Percentiles rank a stretch among this genome's conserved stretches.
Evolutionary conservation across 2,329 filamentous ascomycete species (phyloP).

Genomic region (Claviceps humidiphila): DNA sequence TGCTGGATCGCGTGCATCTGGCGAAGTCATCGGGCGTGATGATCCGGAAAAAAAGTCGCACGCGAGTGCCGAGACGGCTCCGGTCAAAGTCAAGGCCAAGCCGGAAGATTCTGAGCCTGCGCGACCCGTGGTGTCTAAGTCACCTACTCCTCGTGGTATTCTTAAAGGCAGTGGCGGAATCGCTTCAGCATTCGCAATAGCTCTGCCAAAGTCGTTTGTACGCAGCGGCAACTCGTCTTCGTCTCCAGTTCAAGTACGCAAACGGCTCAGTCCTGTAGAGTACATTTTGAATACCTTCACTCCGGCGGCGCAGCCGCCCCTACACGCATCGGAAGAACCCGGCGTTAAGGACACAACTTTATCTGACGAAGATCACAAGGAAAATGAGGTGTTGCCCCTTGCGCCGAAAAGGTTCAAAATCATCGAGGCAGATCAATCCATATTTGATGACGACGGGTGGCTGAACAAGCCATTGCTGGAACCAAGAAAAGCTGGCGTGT

Average conservation of each 20-base stretch:
- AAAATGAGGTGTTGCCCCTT: constrained; percentile 32
- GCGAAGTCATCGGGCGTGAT: constrained; percentile 37
- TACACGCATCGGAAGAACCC: constrained; percentile 31
- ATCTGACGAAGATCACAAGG: constrained; percentile 38
- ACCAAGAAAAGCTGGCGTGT: constrained; percentile 31
- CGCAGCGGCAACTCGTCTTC: constrained; percentile 26
- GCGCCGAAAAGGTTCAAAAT: constrained; percentile 40
- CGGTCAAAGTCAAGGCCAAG: constrained; percentile 34
- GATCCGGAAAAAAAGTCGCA: constrained; percentile 45
- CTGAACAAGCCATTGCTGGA: constrained; percentile 46
- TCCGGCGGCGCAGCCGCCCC: constrained; percentile 34
- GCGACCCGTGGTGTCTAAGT: constrained; percentile 44
- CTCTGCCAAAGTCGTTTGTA: constrained; percentile 35
- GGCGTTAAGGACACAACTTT: constrained; percentile 36
- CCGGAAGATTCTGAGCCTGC: constrained; percentile 31
- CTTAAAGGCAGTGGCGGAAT: constrained; percentile 42
- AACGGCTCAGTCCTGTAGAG: constrained; percentile 49
- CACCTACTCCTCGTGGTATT: constrained; percentile 40
- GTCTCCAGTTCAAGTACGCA: constrained; percentile 30
- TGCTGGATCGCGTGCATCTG: constrained; percentile 43
- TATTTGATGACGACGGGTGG: constrained; percentile 57
- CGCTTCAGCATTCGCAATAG: constrained; percentile 41
- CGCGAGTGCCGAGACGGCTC: constrained; percentile 49
- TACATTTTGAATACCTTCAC: constrained; percentile 42
- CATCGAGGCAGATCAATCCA: constrained; percentile 46